These are phyloP conservation scores for Pseudopyricularia javanii DNA, from an alignment of 2,329 filamentous ascomycete genomes.

Conservation along the genomic window DNA sequence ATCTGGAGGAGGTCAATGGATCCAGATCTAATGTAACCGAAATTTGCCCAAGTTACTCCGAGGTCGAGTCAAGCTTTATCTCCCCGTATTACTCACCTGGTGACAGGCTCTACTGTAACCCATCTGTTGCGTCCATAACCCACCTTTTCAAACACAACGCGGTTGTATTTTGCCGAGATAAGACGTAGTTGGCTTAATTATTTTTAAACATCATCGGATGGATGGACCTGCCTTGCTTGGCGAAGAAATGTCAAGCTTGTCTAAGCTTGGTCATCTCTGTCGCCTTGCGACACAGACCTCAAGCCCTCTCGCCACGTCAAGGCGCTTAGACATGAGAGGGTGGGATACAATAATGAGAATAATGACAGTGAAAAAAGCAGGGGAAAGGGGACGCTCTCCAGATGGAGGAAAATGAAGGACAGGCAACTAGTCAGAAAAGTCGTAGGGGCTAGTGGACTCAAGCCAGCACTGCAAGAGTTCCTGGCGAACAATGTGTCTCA, in stretches of 20 bases:
- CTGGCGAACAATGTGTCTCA: not conserved
- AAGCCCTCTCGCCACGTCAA: constrained; percentile 5
- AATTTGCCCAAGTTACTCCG: too few species aligned
- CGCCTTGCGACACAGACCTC: not conserved
- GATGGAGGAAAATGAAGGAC: not conserved
- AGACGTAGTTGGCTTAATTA: too few species aligned
- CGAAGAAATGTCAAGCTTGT: not conserved
- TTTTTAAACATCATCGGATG: too few species aligned
- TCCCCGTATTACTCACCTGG: too few species aligned
- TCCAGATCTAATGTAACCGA: too few species aligned
- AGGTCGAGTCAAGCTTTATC: too few species aligned
- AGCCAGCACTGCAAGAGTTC: not conserved
- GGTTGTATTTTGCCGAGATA: too few species aligned
- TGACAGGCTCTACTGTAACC: too few species aligned
- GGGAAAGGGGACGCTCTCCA: not conserved
- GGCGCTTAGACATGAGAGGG: constrained; percentile 3
- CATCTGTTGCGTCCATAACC: too few species aligned
- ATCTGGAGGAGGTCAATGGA: too few species aligned
- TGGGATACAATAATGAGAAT: not conserved
- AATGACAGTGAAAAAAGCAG: not conserved
- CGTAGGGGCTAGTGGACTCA: not conserved
- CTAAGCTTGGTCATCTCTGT: constrained; percentile 3
- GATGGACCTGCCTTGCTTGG: too few species aligned
- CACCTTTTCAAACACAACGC: too few species aligned
- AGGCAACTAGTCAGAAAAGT: not conserved